Percentiles rank a stretch among this genome's conserved stretches.
Evolutionary conservation across 495 filamentous ascomycete species (phyloP).

Genomic region (Penicillium longicatenatum): DNA sequence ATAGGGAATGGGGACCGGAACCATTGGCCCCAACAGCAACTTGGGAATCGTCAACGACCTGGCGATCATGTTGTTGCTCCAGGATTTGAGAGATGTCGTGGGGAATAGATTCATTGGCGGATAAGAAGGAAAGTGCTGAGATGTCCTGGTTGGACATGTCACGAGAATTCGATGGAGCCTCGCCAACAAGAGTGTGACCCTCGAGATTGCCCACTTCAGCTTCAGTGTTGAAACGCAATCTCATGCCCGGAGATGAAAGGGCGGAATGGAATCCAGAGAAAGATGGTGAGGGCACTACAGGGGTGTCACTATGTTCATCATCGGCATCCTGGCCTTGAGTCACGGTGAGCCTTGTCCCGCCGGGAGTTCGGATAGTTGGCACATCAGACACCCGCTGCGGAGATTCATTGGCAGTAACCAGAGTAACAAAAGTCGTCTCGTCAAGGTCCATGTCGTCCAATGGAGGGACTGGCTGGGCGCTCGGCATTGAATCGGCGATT

Average conservation of each 20-base stretch:
- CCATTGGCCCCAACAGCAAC: constrained; percentile 5
- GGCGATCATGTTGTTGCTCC: constrained; percentile 22
- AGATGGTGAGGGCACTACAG: constrained; percentile 24
- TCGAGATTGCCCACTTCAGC: constrained; percentile 21
- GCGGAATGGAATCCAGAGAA: constrained; percentile 32
- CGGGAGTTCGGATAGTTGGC: constrained; percentile 16
- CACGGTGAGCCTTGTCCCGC: background rate
- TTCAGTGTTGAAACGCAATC: constrained; percentile 2
- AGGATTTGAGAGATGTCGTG: constrained; percentile 4
- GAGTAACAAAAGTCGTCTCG: constrained; percentile 28
- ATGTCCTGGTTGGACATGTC: constrained; percentile 22
- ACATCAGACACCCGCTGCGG: constrained; percentile 15
- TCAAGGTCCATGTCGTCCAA: constrained; percentile 27
- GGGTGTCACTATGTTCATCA: constrained; percentile 18
- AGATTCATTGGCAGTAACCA: constrained; percentile 18
- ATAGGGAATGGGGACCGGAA: constrained; percentile 18
- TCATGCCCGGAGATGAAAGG: constrained; percentile 22
- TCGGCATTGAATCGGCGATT: constrained; percentile 31
- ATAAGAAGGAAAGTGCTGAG: constrained; percentile 22
- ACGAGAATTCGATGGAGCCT: constrained; percentile 16
- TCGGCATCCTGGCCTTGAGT: constrained; percentile 14
- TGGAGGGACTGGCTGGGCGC: constrained; percentile 9
- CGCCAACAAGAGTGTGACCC: constrained; percentile 28
- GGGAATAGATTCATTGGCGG: constrained; percentile 23
- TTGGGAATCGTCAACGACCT: constrained; percentile 20